Evolutionary conservation across 345 rosid species (phyloP).

Genomic region (Melaleuca quinquenervia): DNA sequence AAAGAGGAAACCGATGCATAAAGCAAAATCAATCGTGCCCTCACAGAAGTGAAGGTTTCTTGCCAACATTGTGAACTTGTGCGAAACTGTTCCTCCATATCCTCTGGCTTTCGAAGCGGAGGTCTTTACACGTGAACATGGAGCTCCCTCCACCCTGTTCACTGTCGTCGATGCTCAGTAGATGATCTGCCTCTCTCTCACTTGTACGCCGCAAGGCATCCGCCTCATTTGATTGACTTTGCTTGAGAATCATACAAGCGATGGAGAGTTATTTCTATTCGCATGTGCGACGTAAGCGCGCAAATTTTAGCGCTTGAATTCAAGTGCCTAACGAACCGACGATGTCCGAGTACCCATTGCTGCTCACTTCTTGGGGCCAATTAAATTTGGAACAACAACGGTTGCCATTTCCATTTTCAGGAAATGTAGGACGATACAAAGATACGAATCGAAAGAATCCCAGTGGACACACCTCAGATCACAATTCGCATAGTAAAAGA

Average conservation of each 20-base stretch:
- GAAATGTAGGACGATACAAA: not conserved
- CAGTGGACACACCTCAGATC: not conserved
- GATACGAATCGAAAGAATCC: not conserved
- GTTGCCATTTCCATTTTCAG: not conserved
- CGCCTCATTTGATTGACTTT: not conserved
- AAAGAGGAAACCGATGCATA: not conserved
- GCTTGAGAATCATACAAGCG: too few relatives aligned
- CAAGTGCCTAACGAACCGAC: not conserved
- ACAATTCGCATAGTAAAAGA: not conserved
- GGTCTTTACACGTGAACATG: not conserved
- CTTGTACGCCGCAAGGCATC: not conserved
- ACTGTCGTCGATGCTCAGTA: not conserved
- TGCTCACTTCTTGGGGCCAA: not conserved
- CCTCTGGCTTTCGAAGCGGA: not conserved
- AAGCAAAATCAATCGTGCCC: not conserved
- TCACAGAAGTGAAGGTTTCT: not conserved
- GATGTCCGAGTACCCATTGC: not conserved
- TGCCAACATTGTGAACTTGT: not conserved
- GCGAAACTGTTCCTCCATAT: not conserved
- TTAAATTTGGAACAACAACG: not conserved
- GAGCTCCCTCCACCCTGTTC: not conserved
- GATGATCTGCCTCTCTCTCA: not conserved
- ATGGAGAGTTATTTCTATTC: not conserved
- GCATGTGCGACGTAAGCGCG: not conserved
- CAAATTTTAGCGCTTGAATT: too few relatives aligned